These are phyloP conservation scores for Colletotrichum cuscutae DNA, from an alignment of 2,329 filamentous ascomycete genomes.

Conservation along the genomic window DNA sequence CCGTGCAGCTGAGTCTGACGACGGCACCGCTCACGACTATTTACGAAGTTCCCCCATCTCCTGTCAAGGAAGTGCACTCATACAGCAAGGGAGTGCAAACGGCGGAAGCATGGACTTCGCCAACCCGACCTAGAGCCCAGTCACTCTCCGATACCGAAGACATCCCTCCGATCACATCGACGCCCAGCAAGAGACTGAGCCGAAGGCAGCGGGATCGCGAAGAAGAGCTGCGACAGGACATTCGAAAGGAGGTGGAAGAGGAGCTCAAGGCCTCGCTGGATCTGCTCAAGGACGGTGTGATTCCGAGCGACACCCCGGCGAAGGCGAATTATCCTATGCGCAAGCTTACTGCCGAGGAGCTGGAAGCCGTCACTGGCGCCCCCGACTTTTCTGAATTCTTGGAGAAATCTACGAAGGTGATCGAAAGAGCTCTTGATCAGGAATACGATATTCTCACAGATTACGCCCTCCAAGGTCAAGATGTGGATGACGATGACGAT, in stretches of 20 bases:
- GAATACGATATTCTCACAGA: slow-evolving; percentile 97
- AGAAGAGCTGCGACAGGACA: slow-evolving; percentile 86
- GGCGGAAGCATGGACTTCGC: slow-evolving; percentile 75
- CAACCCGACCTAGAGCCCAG: slow-evolving; percentile 62
- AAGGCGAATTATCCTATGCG: slow-evolving; percentile 78
- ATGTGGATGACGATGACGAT: slow-evolving; percentile 84
- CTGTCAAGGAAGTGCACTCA: slow-evolving; percentile 86
- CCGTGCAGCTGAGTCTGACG: slow-evolving; percentile 73
- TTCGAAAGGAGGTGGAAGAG: slow-evolving; percentile 91
- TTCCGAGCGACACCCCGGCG: slow-evolving; percentile 53
- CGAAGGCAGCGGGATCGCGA: slow-evolving; percentile 84
- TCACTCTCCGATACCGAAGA: slow-evolving; percentile 74
- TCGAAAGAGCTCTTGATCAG: slow-evolving; percentile 93
- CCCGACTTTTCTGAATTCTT: slow-evolving; percentile 96
- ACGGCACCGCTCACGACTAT: slow-evolving; percentile 80
- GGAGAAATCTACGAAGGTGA: slow-evolving; percentile 94
- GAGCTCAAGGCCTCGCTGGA: slow-evolving; percentile 82
- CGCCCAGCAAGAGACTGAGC: slow-evolving; percentile 79
- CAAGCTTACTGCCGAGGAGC: slow-evolving; percentile 83
- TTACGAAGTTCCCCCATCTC: slow-evolving; percentile 82
- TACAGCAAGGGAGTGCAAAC: slow-evolving; percentile 99
- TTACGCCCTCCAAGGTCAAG: slow-evolving; percentile 84
- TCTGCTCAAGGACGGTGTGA: slow-evolving; percentile 61
- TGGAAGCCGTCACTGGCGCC: slow-evolving; percentile 89
- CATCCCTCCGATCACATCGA: slow-evolving; percentile 62